Evolutionary conservation across 768 basidiomycete genomes (phyloP), one percentile per base, ranked within the genome.

Genomic region (Boletus speciosus): DNA sequence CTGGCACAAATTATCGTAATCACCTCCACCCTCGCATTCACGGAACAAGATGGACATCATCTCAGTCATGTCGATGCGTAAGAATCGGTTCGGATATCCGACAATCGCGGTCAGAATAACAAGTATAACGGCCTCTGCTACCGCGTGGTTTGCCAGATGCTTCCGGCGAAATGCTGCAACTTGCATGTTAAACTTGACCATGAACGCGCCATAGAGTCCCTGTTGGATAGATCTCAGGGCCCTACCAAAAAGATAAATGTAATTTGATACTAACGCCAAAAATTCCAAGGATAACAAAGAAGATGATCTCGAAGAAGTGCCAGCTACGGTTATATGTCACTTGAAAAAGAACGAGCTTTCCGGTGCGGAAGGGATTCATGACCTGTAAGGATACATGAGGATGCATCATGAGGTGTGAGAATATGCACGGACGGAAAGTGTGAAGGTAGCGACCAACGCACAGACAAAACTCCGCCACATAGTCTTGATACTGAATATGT

Each of bases 381-480:
- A 91, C 90, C 93, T 96, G 61, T 34, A 54, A 32, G 31, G 44
- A 53, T 54, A 53, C 37, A 61, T 66, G 61, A 68, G 67, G 61
- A 45, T 51, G 48, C 46, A 54, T 56, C 54, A 62, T 37, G 43
- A 43, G 37, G 36, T 23, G 57, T 66, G 56, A 56, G 55, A 52
- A 62, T 44, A 9, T 49, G 42, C 21, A 80, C 93, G 63, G 56
- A 97, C 96, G 32, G 96, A 90, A 32, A 99, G 76, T 1, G 96
- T 96, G 62, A 98, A 90, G 1, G 96, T 98, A 14, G 97, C 97
- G 44, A 98, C 88, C 44, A 99, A 78, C 34, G 97, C 97, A 70
- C 97, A 98, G 67, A 98, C 88, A 71, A 98, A 97, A 66, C 92
- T 95, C 64, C 87, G 79, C 96, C 96, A 98, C 93, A 98, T 97